Base-by-base conservation (phyloP, 2,329 filamentous ascomycete species). In the Phoma sp. region DNA sequence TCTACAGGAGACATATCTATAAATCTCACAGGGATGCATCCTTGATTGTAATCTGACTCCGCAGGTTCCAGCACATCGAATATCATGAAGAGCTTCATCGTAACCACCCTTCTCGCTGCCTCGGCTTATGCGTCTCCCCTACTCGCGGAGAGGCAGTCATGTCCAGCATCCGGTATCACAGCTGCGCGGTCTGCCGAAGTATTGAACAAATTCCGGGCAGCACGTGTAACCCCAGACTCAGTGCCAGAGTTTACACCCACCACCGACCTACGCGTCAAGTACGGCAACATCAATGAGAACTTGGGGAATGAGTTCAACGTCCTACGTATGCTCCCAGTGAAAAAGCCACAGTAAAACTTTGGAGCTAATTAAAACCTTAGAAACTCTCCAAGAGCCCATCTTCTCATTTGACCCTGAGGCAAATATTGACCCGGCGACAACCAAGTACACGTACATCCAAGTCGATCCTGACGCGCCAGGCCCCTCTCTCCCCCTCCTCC, bases 391-490 rank as follows among this genome's bases (percentile, higher is more conserved):
- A 27, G 25, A 27, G 25, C 25, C 25, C 25, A 27, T 27, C 25
- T 27, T 27, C 25, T 27, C 25, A 6, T 27, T 27, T 27, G 15
- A 38, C n/a, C 45, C 45, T 1, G 45, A 49, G 39, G 13, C n/a
- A 8, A 19, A 17, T 9, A 25, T 24, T 17, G 45, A 49, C 25
- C 45, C 45, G 4, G 6, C 45, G 2, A 40, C 45, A 33, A 49
- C 45, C 4, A 49, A 49, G 31, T 49, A 49, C 45, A 49, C 45
- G 27, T 49, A 49, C 36, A 49, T 49, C n/a, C 50, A 46, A 46
- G 27, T 46, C 35, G 41, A 52, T 22, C 41, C 49, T 27, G 49
- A 52, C 21, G 49, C 41, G 40, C 41, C 49, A 3, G 41, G 49
- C n/a, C 49, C 49, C 17, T 43, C 49, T 8, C 19, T 46, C 27